Base-by-base conservation (phyloP, 2,329 filamentous ascomycete species). In the Colletotrichum scovillei region DNA sequence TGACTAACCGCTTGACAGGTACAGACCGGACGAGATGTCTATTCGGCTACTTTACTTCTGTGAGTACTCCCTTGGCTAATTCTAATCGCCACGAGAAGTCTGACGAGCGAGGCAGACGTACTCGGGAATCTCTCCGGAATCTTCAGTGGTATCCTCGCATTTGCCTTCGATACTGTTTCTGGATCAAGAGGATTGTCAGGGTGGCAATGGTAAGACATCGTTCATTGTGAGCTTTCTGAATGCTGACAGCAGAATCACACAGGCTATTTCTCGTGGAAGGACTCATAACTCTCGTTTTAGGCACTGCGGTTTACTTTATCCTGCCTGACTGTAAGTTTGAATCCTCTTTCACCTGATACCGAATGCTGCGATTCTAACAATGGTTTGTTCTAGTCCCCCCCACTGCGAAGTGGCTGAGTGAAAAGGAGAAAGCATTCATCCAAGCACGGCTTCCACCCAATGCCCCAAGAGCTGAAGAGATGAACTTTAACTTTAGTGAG, bases 231-330 rank as follows among this genome's bases (percentile, higher is more conserved):
- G 30, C 30, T 32, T 32, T 9, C 30, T 32, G 16, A n/a, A 46
- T 8, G 42, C 42, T 46, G 42, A 46, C 42, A 4, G 14, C 16
- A 14, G 42, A 14, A 22, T 7, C 26, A 64, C 75, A 5, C 74
- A 84, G 81, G 83, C 72, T 86, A 1, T 83, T 86, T 68, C 74
- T 85, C 1, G 76, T 79, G 5, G 87, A 89, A 77, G 87, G 87
- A 4, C 79, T 86, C 30, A 77, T 82, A 14, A 89, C 88, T 0
- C 79, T 89, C 8, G 63, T 86, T 2, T 59, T 87, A 0, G 86
- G 88, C 8, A 76, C 87, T 4, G 76, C 82, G 5, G 84, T 89
- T 14, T 89, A 86, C 80, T 89, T 90, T 64, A 67, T 87, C 0
- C 80, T 91, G 0, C 88, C 88, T 0, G 87, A 90, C 75, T 89